Evolutionary conservation across 2,329 filamentous ascomycete species (phyloP).

Genomic region (Ophiostoma triangulosporum): DNA sequence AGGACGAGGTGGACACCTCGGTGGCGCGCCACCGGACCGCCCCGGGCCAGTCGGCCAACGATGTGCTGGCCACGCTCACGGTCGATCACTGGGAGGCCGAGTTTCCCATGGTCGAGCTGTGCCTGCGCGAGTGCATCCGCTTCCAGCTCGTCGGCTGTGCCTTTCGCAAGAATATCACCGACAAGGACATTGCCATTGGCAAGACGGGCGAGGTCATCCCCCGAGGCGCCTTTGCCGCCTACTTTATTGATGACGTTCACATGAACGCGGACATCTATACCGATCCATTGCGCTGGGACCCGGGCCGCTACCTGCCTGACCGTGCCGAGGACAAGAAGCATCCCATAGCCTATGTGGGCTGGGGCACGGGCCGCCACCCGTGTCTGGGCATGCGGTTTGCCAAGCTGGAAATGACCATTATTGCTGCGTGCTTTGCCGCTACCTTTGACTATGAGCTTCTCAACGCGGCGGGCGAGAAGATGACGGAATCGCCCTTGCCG

Average conservation of each 20-base stretch:
- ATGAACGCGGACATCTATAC: constrained; percentile 34
- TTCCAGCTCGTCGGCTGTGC: constrained; percentile 32
- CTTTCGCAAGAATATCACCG: constrained; percentile 38
- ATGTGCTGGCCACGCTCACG: constrained; percentile 29
- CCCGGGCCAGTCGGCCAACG: constrained; percentile 19
- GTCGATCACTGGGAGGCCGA: constrained; percentile 42
- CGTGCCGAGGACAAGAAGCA: constrained; percentile 30
- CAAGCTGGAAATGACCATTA: constrained; percentile 37
- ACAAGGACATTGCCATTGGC: constrained; percentile 28
- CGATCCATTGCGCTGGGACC: constrained; percentile 36
- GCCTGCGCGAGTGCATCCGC: constrained; percentile 40
- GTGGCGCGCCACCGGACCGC: constrained; percentile 27
- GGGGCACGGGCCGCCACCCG: constrained; percentile 24
- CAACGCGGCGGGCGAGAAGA: constrained; percentile 24
- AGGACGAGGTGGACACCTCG: constrained; percentile 32
- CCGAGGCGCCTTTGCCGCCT: constrained; percentile 30
- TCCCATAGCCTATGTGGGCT: constrained; percentile 21
- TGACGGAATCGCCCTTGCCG: constrained; percentile 19
- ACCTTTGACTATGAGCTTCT: constrained; percentile 32
- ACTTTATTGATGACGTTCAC: constrained; percentile 34
- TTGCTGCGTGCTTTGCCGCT: constrained; percentile 34
- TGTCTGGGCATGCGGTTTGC: constrained; percentile 29
- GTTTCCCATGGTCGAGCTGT: constrained; percentile 38
- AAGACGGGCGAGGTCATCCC: constrained; percentile 33
- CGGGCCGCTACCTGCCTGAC: constrained; percentile 31